Evolutionary conservation across 106 monocot genomes (phyloP).

Genomic region (Iris macrosiphon): DNA sequence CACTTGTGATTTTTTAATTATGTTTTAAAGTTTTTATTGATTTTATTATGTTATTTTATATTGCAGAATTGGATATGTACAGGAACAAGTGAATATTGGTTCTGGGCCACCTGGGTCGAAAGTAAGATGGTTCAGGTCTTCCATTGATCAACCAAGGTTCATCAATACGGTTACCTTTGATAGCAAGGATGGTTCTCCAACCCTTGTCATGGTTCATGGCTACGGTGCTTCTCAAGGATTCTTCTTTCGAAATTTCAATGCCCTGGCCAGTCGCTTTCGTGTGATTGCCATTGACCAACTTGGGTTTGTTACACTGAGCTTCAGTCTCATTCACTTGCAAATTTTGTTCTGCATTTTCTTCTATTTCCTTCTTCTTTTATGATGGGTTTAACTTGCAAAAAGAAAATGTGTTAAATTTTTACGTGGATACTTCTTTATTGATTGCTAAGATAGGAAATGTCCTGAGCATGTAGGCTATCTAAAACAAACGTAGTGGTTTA

Average conservation of each 20-base stretch:
- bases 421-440: no score
- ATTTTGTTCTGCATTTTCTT: not conserved
- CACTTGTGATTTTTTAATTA: no score
- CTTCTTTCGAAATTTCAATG: conserved; percentile 93
- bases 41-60: conserved; percentile 8
- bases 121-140: conserved; percentile 83
- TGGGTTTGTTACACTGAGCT: conserved; percentile 41
- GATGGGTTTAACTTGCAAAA: not conserved
- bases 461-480: no score
- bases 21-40: no score
- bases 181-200: conserved; percentile 60
- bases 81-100: conserved; percentile 91
- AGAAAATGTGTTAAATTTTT: not conserved
- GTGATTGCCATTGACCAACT: conserved; percentile 90
- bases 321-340: not conserved
- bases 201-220: conserved; percentile 93
- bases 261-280: conserved; percentile 64
- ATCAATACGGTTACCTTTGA: conserved; percentile 91
- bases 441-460: no score
- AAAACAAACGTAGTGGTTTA: no score
- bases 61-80: conserved; percentile 75
- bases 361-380: not conserved
- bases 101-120: conserved; percentile 86
- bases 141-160: conserved; percentile 75
- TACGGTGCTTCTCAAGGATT: conserved; percentile 98